Evolutionary conservation across 345 rosid genomes (phyloP).

Genomic region (Firmiana major): DNA sequence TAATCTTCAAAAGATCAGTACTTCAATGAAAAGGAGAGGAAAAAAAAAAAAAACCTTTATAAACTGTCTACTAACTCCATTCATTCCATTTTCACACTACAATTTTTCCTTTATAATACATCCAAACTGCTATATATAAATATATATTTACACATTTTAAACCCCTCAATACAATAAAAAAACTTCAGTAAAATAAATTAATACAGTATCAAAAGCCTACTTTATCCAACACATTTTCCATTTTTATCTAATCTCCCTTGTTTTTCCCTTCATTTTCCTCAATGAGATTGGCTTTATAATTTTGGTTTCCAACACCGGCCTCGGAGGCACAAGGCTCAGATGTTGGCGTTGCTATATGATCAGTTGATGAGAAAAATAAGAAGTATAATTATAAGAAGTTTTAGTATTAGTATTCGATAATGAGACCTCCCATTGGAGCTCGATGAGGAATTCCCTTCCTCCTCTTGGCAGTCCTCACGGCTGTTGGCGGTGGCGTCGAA

Average conservation of each 20-base stretch:
- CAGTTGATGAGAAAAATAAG: not conserved
- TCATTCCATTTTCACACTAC: not conserved
- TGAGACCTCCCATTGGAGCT: constrained; percentile 57
- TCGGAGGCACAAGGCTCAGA: constrained; percentile 21
- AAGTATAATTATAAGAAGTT: not conserved
- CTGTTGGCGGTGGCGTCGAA: constrained; percentile 48
- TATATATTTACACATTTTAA: not conserved
- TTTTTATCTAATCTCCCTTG: not conserved
- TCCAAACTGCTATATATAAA: not conserved
- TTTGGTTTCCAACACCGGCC: constrained; percentile 24
- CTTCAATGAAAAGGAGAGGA: not conserved
- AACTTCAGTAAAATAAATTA: not conserved
- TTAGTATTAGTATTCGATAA: constrained; percentile 34
- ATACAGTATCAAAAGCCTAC: not conserved
- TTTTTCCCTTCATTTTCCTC: not conserved
- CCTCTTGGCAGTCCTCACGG: constrained; percentile 37
- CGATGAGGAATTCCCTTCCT: constrained; percentile 65
- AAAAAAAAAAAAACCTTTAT: not conserved
- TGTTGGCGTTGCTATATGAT: not conserved
- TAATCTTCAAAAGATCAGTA: not conserved
- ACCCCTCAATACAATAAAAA: not conserved
- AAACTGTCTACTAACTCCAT: not conserved
- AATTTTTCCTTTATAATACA: not conserved
- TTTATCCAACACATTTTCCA: not conserved
- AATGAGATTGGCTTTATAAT: not conserved